A percentile compares a stretch with the other conserved stretches of the same genome.
Conservation (phyloP, 768 basidiomycete genomes). For the Lactarius hatsudake region DNA sequence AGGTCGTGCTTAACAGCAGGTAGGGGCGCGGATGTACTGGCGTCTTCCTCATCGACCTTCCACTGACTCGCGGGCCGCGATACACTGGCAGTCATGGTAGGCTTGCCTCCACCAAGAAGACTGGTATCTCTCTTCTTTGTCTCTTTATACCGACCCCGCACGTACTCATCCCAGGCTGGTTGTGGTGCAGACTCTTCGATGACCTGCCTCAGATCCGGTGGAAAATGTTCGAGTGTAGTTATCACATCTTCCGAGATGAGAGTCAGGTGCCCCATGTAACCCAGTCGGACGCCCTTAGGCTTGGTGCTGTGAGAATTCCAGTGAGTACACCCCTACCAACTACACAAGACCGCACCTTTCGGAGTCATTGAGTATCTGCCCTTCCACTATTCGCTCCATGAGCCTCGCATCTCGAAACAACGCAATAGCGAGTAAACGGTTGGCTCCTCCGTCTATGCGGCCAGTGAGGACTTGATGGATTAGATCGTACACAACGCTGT, state of each 20-base stretch:
- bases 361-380: slow-evolving; percentile 73
- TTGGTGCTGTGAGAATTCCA: slow-evolving; percentile 47
- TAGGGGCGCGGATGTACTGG: slow-evolving; percentile 7
- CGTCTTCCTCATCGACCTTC: slow-evolving; percentile 64
- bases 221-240: slow-evolving; percentile 83
- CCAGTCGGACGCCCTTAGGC: slow-evolving; percentile 76
- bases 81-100: slow-evolving; percentile 42
- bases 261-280: slow-evolving; percentile 96
- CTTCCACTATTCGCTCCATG: slow-evolving; percentile 84
- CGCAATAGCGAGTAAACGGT: slow-evolving; percentile 78
- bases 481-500: slow-evolving; percentile 94
- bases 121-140: slow-evolving; percentile 79
- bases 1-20: slow-evolving; percentile 21
- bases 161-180: slow-evolving; percentile 86
- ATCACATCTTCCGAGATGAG: slow-evolving; percentile 95
- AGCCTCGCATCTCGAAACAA: slow-evolving; percentile 85
- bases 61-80: slow-evolving; percentile 41
- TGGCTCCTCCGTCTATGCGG: slow-evolving; percentile 74
- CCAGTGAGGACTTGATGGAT: slow-evolving; percentile 95
- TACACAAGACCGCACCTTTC: slow-evolving; percentile 53
- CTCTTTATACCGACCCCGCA: slow-evolving; percentile 79
- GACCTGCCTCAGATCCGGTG: slow-evolving; percentile 64
- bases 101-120: slow-evolving; percentile 84
- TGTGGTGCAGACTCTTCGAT: slow-evolving; percentile 71
- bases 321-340: slow-evolving; percentile 9